These are phyloP conservation scores for Orychophragmus violaceus DNA, from an alignment of 345 rosid species.

Conservation along the genomic window DNA sequence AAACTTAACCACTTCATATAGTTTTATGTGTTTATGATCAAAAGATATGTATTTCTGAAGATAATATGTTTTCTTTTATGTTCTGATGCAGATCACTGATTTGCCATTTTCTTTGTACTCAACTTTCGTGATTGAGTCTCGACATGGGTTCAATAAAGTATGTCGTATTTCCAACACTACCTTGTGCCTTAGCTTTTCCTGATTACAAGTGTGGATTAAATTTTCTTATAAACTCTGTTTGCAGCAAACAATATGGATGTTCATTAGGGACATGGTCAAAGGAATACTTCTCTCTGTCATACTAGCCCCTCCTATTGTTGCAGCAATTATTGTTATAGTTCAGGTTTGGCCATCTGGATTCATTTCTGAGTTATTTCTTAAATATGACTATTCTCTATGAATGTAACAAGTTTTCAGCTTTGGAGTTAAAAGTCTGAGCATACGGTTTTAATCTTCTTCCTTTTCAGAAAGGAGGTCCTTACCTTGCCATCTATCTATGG, in stretches of 20 bases:
- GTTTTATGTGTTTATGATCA: neutral
- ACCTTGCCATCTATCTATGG: constrained; percentile 97
- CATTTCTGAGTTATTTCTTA: neutral
- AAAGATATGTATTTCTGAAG: neutral
- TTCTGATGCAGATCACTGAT: constrained; percentile 77
- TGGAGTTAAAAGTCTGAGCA: neutral
- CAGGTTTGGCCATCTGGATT: constrained; percentile 45
- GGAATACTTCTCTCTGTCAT: constrained; percentile 63
- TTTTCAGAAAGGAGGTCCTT: constrained; percentile 97
- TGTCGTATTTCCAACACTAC: constrained; percentile 21
- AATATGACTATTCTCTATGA: neutral
- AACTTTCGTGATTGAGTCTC: constrained; percentile 94
- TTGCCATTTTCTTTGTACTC: constrained; percentile 95
- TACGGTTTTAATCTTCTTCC: neutral
- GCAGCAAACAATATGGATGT: constrained; percentile 97
- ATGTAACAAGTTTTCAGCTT: neutral
- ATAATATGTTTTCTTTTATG: constrained; percentile 4
- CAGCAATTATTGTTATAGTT: constrained; percentile 75
- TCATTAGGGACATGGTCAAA: constrained; percentile 81
- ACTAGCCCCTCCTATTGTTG: constrained; percentile 86
- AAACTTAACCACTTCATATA: neutral
- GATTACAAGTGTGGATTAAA: neutral
- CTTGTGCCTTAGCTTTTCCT: constrained; percentile 2
- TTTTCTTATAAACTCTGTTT: constrained; percentile 18
- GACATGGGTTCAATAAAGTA: constrained; percentile 98